phyloP scores from a whole-genome alignment of 2,329 filamentous ascomycete species.

The Elsinoe fawcettii region DNA sequence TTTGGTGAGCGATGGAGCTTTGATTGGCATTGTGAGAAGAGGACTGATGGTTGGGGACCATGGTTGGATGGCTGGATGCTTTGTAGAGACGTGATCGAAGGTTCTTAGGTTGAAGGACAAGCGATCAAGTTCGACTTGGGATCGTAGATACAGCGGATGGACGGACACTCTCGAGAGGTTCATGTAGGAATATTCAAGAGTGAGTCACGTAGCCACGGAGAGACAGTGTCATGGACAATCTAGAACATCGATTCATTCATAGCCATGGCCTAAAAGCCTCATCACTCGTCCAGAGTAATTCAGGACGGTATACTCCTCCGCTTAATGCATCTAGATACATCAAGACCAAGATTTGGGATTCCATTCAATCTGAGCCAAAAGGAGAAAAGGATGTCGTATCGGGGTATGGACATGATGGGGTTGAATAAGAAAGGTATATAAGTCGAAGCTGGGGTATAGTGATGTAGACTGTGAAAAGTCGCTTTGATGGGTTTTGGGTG shows the following conservation, averaged over 20 bases:
- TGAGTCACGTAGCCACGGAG: background rate
- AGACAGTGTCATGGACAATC: background rate
- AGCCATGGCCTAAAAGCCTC: constrained; percentile 3
- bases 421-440: background rate
- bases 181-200: too few relatives aligned
- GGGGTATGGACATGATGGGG: constrained; percentile 6
- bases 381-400: background rate
- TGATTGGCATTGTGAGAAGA: too few relatives aligned
- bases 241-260: constrained; percentile 4
- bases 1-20: background rate
- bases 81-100: too few relatives aligned
- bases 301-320: background rate
- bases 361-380: background rate
- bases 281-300: background rate
- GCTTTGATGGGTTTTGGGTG: background rate
- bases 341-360: background rate
- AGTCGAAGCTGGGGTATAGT: constrained; percentile 13
- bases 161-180: too few relatives aligned
- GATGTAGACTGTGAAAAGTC: constrained; percentile 8
- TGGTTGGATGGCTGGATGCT: too few relatives aligned
- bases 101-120: too few relatives aligned
- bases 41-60: too few relatives aligned
- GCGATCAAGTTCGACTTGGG: too few relatives aligned
- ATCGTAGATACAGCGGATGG: too few relatives aligned
- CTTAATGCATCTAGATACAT: background rate